These are phyloP conservation scores for Fusarium sp. DNA, from an alignment of 2,329 filamentous ascomycete genomes.

Conservation along the genomic window DNA sequence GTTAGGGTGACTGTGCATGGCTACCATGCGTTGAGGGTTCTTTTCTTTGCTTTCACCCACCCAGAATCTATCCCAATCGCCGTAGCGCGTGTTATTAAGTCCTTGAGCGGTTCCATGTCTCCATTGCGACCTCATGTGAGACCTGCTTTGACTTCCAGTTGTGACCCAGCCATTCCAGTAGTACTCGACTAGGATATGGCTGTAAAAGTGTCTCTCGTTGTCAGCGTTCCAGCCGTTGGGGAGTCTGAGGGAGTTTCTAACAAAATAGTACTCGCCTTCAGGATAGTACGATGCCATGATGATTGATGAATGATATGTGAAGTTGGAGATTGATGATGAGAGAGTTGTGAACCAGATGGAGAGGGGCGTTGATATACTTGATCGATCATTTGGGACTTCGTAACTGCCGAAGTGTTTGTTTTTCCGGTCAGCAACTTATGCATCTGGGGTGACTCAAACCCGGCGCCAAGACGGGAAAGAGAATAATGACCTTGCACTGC, in stretches of 20 bases:
- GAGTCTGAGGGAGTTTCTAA: not conserved
- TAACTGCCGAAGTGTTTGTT: not conserved
- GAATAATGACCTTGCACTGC: not conserved
- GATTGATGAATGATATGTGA: not conserved
- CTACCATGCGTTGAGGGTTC: not conserved
- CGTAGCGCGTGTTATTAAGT: rapidly evolving
- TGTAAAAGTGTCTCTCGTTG: not conserved
- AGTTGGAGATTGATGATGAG: too few species aligned
- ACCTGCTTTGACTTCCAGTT: not conserved
- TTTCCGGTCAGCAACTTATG: rapidly evolving
- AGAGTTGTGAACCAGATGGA: rapidly evolving
- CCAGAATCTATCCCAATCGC: conserved; percentile 15
- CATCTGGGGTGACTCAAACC: not conserved
- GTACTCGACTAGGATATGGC: conserved; percentile 2
- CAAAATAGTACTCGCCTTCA: conserved; percentile 29
- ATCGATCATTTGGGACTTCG: rapidly evolving
- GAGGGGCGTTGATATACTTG: not conserved
- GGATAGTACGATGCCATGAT: conserved; percentile 21
- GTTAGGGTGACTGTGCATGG: not conserved
- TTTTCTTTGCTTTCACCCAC: conserved; percentile 6
- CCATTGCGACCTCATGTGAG: not conserved
- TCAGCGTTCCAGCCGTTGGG: not conserved
- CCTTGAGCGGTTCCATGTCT: rapidly evolving
- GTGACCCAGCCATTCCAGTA: conserved; percentile 9
- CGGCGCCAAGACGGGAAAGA: not conserved